Evolutionary conservation across 768 basidiomycete genomes (phyloP).

Genomic region (Paxillus ammoniavirescens): DNA sequence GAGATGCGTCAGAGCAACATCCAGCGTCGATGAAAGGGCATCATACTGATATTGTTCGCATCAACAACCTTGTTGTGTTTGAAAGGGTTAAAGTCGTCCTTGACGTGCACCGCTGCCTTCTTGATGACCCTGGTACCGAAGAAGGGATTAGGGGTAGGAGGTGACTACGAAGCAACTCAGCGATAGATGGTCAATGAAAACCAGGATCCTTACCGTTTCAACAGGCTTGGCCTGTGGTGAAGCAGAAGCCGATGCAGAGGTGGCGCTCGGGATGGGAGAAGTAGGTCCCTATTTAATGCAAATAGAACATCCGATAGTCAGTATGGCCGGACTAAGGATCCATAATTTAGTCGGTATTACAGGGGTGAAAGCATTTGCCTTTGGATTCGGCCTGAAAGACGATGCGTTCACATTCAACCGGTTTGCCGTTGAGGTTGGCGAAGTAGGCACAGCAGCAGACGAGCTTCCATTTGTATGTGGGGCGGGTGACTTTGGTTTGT

Average conservation of each 20-base stretch:
- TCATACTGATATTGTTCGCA: slow-evolving; percentile 71
- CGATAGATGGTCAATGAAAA: not conserved
- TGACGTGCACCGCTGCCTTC: slow-evolving; percentile 78
- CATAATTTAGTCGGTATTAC: slow-evolving; percentile 35
- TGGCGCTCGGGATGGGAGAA: slow-evolving; percentile 43
- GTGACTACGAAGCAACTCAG: slow-evolving; percentile 31
- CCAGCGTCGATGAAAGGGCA: not conserved
- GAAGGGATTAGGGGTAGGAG: slow-evolving; percentile 76
- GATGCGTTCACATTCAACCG: slow-evolving; percentile 87
- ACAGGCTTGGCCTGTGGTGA: slow-evolving; percentile 62
- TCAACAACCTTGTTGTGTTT: slow-evolving; percentile 81
- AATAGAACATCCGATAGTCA: slow-evolving; percentile 17
- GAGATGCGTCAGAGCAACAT: slow-evolving; percentile 1
- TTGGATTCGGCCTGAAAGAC: slow-evolving; percentile 87
- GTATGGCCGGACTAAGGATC: slow-evolving; percentile 5
- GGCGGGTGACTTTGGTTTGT: slow-evolving; percentile 37
- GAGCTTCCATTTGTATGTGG: slow-evolving; percentile 31
- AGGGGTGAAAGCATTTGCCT: slow-evolving; percentile 74
- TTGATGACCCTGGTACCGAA: slow-evolving; percentile 80
- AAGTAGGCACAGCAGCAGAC: slow-evolving; percentile 39
- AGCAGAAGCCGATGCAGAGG: slow-evolving; percentile 45
- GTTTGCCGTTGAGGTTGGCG: slow-evolving; percentile 53
- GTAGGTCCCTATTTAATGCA: slow-evolving; percentile 40
- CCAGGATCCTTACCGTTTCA: slow-evolving; percentile 45
- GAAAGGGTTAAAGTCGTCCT: slow-evolving; percentile 98